Conservation (phyloP, 352 stramenopile species). For the Phytophthora sansomeana region DNA sequence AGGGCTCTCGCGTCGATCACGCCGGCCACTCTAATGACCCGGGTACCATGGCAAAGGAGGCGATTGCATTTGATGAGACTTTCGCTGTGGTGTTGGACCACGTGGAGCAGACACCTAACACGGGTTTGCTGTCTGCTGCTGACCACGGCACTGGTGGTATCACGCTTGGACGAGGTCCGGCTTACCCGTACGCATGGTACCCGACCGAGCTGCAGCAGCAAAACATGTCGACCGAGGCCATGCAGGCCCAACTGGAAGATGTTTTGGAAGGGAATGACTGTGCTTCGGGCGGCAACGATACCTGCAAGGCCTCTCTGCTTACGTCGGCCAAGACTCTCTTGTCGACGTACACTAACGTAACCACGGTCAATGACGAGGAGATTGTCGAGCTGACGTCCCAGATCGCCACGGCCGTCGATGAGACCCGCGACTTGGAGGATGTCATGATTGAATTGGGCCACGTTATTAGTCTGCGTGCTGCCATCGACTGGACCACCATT, state of each 20-base stretch:
- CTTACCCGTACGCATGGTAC: constrained; percentile 61
- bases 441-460: constrained; percentile 67
- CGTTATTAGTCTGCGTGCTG: constrained; percentile 52
- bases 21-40: constrained; percentile 75
- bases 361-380: constrained; percentile 36
- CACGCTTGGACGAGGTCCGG: constrained; percentile 50
- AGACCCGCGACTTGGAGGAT: constrained; percentile 45
- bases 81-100: constrained; percentile 69
- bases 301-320: constrained; percentile 56
- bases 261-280: constrained; percentile 48
- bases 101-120: constrained; percentile 58
- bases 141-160: constrained; percentile 76
- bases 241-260: constrained; percentile 49
- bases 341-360: constrained; percentile 65
- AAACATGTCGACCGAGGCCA: constrained; percentile 70
- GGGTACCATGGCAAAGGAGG: constrained; percentile 72
- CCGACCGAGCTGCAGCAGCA: constrained; percentile 56
- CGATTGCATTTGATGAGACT: constrained; percentile 74
- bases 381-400: constrained; percentile 31
- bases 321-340: constrained; percentile 52
- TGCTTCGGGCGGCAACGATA: constrained; percentile 36
- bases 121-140: constrained; percentile 59
- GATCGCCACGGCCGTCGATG: constrained; percentile 60
- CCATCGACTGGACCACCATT: constrained; percentile 68
- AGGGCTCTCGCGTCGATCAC: constrained; percentile 74